Base-by-base conservation (phyloP, 208 protist genomes). In the Crithidia sp. region DNA sequence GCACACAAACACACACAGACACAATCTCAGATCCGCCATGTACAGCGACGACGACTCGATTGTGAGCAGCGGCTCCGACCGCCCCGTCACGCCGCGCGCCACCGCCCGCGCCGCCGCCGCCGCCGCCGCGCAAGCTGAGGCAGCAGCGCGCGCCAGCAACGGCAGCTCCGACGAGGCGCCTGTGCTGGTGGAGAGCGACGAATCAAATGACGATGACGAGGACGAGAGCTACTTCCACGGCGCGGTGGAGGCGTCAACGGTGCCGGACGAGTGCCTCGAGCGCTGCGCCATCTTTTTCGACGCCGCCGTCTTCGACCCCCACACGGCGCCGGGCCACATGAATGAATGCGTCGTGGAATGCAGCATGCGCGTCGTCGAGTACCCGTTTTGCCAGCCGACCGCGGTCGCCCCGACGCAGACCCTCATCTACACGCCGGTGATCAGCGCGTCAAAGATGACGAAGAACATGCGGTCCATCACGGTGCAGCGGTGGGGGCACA, bases 241-340 rank as follows among this genome's bases (percentile, higher is more conserved):
- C 5, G 36, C 57, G 1, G 60, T 61, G 45, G 44, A 57, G 61
- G 56, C 45, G 59, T 69, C 58, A 5, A 43, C 56, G 8, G 28
- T 82, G 43, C 64, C 82, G 2, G 41, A 50, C 5, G 43, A 14
- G 12, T 84, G 78, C 37, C 47, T 84, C 6, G 74, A 87, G 56
- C 74, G 82, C 28, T 84, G 82, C 44, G 79, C 70, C 9, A 76
- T 84, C 41, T 50, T 87, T 5, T 44, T 84, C 40, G 78, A 84
- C 53, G 75, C 69, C 17, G n/a, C 73, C 9, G 39, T 81, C 45
- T 75, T 81, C 52, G 54, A 74, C 43, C 49, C 67, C 2, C 44
- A 36, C 8, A 28, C 8, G 3, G 16, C 14, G 40, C 7, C 13
- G 5, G 36, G 41, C 4, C 62, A 68, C 12, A 5, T 10, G 39